Conservation (phyloP, 2,329 filamentous ascomycete species). For the Colletotrichum brevisporum region DNA sequence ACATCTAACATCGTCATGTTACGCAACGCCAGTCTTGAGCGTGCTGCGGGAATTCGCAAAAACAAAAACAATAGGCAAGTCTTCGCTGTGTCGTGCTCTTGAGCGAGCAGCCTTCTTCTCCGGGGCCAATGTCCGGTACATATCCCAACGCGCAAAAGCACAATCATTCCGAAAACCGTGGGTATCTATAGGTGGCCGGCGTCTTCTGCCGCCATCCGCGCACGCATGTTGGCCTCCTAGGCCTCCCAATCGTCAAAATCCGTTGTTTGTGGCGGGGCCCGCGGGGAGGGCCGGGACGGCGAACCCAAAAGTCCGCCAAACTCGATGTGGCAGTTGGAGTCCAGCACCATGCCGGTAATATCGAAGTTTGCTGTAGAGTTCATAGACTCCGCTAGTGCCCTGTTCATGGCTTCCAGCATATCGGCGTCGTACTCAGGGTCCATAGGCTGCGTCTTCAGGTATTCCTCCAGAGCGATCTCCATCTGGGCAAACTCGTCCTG, state of each 20-base stretch:
- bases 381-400: conserved; percentile 36
- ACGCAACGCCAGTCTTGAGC: too few species aligned
- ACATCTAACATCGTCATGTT: too few species aligned
- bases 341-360: conserved; percentile 32
- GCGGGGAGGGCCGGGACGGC: conserved; percentile 27
- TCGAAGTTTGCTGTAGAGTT: conserved; percentile 31
- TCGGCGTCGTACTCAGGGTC: conserved; percentile 34
- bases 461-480: conserved; percentile 36
- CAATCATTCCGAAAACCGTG: background rate
- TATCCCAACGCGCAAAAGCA: background rate
- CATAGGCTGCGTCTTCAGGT: conserved; percentile 31
- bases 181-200: conserved; percentile 22
- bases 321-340: conserved; percentile 29
- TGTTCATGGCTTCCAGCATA: conserved; percentile 39
- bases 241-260: conserved; percentile 36
- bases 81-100: too few species aligned
- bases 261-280: conserved; percentile 6
- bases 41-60: too few species aligned
- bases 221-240: conserved; percentile 29
- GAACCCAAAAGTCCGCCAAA: conserved; percentile 35
- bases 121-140: background rate
- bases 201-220: conserved; percentile 30
- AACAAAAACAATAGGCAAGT: too few species aligned
- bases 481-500: conserved; percentile 37
- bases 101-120: too few species aligned